These are phyloP conservation scores for Oryza coarctata DNA, from an alignment of 176 grass and related monocot species.

Conservation along the genomic window DNA sequence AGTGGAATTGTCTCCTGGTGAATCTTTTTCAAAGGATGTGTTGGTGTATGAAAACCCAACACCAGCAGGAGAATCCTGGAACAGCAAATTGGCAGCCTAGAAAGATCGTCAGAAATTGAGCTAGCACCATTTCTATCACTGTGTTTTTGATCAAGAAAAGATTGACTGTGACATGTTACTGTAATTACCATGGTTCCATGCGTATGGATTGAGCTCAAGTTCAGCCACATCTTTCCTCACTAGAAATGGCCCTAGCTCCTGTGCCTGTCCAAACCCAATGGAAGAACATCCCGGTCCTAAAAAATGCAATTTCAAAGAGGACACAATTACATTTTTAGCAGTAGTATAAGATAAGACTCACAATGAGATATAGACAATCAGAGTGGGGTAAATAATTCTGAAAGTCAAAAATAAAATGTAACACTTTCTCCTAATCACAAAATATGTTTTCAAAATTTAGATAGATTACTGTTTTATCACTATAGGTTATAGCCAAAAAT, in stretches of 20 bases:
- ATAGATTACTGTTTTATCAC: too few species aligned
- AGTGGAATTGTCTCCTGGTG: conserved; percentile 71
- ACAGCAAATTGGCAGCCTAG: conserved; percentile 79
- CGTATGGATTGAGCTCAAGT: conserved; percentile 55
- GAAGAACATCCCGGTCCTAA: conserved; percentile 73
- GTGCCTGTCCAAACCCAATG: conserved; percentile 60
- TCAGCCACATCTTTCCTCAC: conserved; percentile 74
- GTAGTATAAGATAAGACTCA: too few species aligned
- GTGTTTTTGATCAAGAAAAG: not conserved
- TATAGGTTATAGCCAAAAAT: too few species aligned
- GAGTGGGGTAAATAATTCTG: too few species aligned
- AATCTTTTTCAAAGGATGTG: conserved; percentile 52
- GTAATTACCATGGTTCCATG: conserved; percentile 76
- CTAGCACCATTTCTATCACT: not conserved
- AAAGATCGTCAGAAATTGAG: conserved; percentile 5
- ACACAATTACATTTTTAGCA: not conserved
- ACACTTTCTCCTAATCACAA: too few species aligned
- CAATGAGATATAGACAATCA: too few species aligned
- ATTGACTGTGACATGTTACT: not conserved
- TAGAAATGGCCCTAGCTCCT: conserved; percentile 73
- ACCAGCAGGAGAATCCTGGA: conserved; percentile 81
- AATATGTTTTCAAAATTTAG: too few species aligned
- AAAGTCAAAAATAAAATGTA: too few species aligned
- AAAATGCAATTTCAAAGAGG: not conserved
- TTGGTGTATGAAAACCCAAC: conserved; percentile 92